phyloP scores from a whole-genome alignment of 768 basidiomycete species.

The Kondoa malvinella region DNA sequence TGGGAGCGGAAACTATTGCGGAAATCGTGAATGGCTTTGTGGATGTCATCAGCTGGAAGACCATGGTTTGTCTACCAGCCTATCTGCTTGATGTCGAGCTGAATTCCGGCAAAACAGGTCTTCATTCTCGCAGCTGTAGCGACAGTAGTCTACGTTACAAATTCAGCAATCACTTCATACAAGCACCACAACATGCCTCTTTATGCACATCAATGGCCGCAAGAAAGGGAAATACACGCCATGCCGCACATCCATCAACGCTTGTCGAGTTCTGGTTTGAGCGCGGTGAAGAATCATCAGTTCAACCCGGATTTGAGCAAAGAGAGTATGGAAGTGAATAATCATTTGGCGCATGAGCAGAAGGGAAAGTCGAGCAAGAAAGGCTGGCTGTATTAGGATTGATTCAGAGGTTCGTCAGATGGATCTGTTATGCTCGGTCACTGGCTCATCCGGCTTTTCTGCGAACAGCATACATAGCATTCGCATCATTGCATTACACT shows the following conservation, averaged over 20 bases:
- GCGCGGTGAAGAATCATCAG: too few species aligned
- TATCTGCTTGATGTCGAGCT: not conserved
- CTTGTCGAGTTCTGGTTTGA: too few species aligned
- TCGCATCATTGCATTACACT: too few species aligned
- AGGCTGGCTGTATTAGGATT: too few species aligned
- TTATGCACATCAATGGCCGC: not conserved
- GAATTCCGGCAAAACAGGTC: conserved; percentile 1
- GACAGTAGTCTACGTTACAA: not conserved
- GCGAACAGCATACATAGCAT: too few species aligned
- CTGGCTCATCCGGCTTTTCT: too few species aligned
- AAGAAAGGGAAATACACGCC: not conserved
- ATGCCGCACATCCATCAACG: not conserved
- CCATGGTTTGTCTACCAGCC: conserved; percentile 45
- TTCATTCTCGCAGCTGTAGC: not conserved
- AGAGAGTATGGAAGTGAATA: too few species aligned
- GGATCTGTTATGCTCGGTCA: too few species aligned
- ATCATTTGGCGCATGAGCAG: too few species aligned
- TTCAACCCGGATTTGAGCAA: too few species aligned
- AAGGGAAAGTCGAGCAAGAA: too few species aligned
- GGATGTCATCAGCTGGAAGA: conserved; percentile 95
- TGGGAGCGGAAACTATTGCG: conserved; percentile 85
- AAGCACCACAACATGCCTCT: not conserved
- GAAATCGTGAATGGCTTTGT: conserved; percentile 94
- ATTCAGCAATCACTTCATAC: not conserved
- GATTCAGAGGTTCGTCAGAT: too few species aligned